Conservation (phyloP, 208 protist genomes). For the Trypanosoma platydactyli region DNA sequence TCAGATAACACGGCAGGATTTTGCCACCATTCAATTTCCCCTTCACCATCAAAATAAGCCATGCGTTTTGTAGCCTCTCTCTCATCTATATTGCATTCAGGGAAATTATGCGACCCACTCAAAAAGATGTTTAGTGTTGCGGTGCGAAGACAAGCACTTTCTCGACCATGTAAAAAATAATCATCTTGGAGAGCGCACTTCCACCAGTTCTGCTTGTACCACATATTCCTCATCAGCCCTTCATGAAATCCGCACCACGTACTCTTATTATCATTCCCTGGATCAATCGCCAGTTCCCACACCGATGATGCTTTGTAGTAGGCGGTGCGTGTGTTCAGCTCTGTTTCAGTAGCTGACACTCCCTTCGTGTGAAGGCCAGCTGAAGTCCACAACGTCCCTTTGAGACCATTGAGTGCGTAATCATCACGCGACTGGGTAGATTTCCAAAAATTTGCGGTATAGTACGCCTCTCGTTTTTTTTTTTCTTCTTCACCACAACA, state of each 20-base stretch:
- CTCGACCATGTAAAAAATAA: conserved; percentile 14
- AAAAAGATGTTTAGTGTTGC: conserved; percentile 8
- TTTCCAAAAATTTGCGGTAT: conserved; percentile 36
- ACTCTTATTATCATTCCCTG: conserved; percentile 15
- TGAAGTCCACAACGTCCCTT: conserved; percentile 33
- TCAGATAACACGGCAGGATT: conserved; percentile 28
- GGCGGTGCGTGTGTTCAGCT: conserved; percentile 19
- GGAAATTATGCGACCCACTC: neutral
- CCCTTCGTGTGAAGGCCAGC: conserved; percentile 25
- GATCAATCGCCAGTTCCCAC: conserved; percentile 27
- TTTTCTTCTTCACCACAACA: conserved; percentile 25
- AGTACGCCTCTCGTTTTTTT: conserved; percentile 26
- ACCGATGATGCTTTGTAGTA: conserved; percentile 18
- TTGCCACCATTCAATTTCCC: conserved; percentile 45
- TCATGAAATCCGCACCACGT: conserved; percentile 27
- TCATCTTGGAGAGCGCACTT: conserved; percentile 28
- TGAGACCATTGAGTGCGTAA: conserved; percentile 27
- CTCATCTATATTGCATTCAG: conserved; percentile 17
- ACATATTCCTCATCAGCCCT: conserved; percentile 12
- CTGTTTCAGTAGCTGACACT: conserved; percentile 21
- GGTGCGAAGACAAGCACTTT: neutral
- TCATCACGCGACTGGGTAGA: conserved; percentile 28
- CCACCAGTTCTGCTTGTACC: conserved; percentile 37
- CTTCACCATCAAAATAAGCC: conserved; percentile 27
- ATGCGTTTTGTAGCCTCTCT: conserved; percentile 22